Conservation (phyloP, 164 flowering plant genomes). For the Pachysandra terminalis region DNA sequence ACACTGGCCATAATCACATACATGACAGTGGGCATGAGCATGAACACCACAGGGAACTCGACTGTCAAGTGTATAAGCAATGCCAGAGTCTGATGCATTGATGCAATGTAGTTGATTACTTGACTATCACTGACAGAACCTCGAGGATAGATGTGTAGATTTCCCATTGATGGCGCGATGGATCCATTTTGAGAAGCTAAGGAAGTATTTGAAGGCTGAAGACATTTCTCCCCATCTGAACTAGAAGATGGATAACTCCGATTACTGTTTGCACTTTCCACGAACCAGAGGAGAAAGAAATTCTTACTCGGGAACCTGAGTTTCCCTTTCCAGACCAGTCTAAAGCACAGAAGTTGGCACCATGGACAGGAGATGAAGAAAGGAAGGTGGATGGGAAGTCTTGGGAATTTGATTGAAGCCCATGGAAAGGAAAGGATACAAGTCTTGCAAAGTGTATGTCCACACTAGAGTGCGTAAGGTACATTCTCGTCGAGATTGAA, state of each 20-base stretch:
- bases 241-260: slow-evolving; percentile 24
- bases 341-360: slow-evolving; percentile 58
- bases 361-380: slow-evolving; percentile 74
- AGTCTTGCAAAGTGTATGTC: slow-evolving; percentile 70
- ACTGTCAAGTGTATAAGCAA: slow-evolving; percentile 40
- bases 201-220: slow-evolving; percentile 12
- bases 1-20: slow-evolving; percentile 56
- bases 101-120: slow-evolving; percentile 5
- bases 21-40: slow-evolving; percentile 46
- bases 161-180: slow-evolving; percentile 1
- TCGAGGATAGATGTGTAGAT: slow-evolving; percentile 1
- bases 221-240: slow-evolving; percentile 10
- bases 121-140: slow-evolving; percentile 2
- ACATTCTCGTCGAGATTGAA: slow-evolving; percentile 72
- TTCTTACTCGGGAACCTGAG: slow-evolving; percentile 66
- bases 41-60: slow-evolving; percentile 55
- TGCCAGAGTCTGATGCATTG: slow-evolving; percentile 40
- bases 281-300: slow-evolving; percentile 71
- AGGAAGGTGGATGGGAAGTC: slow-evolving; percentile 48
- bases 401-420: slow-evolving; percentile 45
- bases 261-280: slow-evolving; percentile 63
- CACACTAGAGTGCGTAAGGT: slow-evolving; percentile 75
- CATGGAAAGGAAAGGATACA: slow-evolving; percentile 56
- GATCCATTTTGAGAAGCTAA: slow-evolving; percentile 2
- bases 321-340: slow-evolving; percentile 56